Percentiles rank a stretch among this genome's conserved stretches.
phyloP scores from a whole-genome alignment of 148 eudicot species.

The Chenopodium suecicum region DNA sequence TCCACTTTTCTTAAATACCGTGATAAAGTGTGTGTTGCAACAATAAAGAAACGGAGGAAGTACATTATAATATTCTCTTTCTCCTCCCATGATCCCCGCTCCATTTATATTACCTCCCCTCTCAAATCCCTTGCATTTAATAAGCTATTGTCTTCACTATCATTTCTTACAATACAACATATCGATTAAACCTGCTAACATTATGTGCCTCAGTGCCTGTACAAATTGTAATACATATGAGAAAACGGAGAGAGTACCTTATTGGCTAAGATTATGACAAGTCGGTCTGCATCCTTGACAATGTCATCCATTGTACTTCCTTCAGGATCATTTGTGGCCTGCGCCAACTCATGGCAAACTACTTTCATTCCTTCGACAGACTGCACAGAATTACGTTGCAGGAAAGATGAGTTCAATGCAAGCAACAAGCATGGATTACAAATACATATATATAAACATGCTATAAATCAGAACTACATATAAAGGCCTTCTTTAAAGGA shows the following conservation, averaged over 20 bases:
- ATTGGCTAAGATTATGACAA: slow-evolving; percentile 81
- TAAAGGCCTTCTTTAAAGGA: not conserved
- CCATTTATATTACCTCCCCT: no score
- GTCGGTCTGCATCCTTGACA: slow-evolving; percentile 86
- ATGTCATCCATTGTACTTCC: slow-evolving; percentile 78
- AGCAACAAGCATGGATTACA: not conserved
- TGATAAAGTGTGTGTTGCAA: no score
- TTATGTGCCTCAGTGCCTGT: no score
- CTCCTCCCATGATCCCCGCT: no score
- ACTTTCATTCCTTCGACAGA: slow-evolving; percentile 99
- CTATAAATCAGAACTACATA: not conserved
- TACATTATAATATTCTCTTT: no score
- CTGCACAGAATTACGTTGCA: slow-evolving; percentile 38
- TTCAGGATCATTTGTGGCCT: slow-evolving; percentile 78
- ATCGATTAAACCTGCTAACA: no score
- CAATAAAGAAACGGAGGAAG: no score
- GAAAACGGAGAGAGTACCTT: slow-evolving; percentile 40
- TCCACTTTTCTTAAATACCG: no score
- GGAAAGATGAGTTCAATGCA: not conserved
- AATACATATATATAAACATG: not conserved
- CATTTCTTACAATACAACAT: no score
- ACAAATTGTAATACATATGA: no score
- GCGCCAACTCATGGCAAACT: slow-evolving; percentile 85
- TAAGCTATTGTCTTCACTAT: no score
- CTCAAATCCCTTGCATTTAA: no score